phyloP scores from a whole-genome alignment of 225 moss, liverwort and hornwort species.

The Pseudisothecium myosuroides region DNA sequence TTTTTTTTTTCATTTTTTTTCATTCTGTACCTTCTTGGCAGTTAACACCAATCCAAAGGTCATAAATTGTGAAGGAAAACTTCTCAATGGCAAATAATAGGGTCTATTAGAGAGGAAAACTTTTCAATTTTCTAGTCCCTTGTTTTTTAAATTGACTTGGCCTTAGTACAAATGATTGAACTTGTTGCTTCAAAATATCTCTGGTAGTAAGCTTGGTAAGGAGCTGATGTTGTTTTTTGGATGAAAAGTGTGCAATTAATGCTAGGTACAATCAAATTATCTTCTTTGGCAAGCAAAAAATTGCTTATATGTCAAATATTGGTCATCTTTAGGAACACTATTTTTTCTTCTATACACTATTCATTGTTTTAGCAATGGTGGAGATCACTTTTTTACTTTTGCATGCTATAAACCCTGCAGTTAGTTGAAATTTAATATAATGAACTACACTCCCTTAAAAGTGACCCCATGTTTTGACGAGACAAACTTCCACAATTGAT shows the following conservation, averaged over 20 bases:
- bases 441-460: rapidly evolving
- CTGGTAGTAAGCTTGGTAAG: background rate
- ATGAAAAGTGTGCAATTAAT: background rate
- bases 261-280: rapidly evolving
- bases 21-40: rapidly evolving
- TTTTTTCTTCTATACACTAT: background rate
- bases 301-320: background rate
- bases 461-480: rapidly evolving
- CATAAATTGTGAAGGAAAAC: rapidly evolving
- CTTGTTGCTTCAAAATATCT: background rate
- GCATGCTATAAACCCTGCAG: rapidly evolving
- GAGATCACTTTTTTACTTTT: background rate
- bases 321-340: rapidly evolving
- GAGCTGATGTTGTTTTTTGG: rapidly evolving
- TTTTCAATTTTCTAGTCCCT: rapidly evolving
- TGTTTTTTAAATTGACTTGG: background rate
- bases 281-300: background rate
- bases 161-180: background rate
- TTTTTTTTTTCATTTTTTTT: too few species aligned
- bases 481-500: background rate
- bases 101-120: rapidly evolving
- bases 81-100: rapidly evolving
- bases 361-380: background rate
- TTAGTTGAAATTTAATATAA: background rate
- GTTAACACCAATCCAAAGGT: background rate